A percentile compares a stretch with the other conserved stretches of the same genome.
Evolutionary conservation across 148 eudicot species (phyloP).

Genomic region (Heliosperma pusillum): DNA sequence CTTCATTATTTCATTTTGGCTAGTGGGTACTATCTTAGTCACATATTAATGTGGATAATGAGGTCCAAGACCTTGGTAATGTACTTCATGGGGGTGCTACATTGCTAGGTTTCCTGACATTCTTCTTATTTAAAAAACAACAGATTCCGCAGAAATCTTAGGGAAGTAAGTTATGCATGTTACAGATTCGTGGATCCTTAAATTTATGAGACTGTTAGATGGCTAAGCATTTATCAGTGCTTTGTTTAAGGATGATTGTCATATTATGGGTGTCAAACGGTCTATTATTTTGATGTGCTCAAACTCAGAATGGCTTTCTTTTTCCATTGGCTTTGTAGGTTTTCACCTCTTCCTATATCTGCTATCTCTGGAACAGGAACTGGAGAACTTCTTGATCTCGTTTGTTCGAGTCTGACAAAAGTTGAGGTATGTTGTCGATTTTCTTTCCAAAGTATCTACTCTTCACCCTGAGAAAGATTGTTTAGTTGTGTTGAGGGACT

Average conservation of each 20-base stretch:
- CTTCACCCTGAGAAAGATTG: background rate
- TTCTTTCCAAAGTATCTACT: background rate
- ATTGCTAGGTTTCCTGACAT: background rate
- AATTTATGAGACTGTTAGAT: background rate
- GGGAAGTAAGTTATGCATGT: background rate
- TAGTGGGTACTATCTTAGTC: background rate
- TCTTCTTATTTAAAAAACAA: background rate
- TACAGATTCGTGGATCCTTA: background rate
- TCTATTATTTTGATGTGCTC: constrained; percentile 4
- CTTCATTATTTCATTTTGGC: background rate
- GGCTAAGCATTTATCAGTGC: background rate
- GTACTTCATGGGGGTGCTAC: background rate
- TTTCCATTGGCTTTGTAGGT: constrained; percentile 41
- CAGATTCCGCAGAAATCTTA: background rate
- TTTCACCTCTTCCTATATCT: constrained; percentile 77
- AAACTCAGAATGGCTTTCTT: background rate
- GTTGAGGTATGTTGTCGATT: constrained; percentile 46
- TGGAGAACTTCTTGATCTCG: constrained; percentile 91
- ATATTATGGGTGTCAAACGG: background rate
- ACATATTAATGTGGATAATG: background rate
- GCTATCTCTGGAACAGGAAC: constrained; percentile 96
- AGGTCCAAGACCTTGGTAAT: background rate
- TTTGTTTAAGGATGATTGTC: background rate
- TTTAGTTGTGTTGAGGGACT: background rate
- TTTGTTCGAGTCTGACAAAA: constrained; percentile 65